These are phyloP conservation scores for Hypoxylon sp. DNA, from an alignment of 2,329 filamentous ascomycete species.

Conservation along the genomic window DNA sequence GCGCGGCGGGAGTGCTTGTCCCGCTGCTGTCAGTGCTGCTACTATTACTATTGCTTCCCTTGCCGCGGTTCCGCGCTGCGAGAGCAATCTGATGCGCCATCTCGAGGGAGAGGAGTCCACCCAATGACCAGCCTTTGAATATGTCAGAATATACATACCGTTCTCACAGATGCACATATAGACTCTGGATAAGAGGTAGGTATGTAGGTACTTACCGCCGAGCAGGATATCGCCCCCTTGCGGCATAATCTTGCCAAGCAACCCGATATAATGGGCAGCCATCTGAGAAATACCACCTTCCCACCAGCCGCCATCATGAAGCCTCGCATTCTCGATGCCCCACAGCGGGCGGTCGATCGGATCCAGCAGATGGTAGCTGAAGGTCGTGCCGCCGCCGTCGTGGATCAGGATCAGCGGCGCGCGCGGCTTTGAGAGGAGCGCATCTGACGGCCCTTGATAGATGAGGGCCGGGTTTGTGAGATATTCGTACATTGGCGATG, in stretches of 20 bases:
- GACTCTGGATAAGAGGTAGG: not conserved
- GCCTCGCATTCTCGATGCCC: slow-evolving; percentile 70
- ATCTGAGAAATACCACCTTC: slow-evolving; percentile 69
- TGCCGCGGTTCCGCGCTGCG: slow-evolving; percentile 47
- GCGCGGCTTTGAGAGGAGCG: slow-evolving; percentile 35
- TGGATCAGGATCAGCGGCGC: slow-evolving; percentile 71
- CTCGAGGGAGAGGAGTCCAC: slow-evolving; percentile 67
- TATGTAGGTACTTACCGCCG: slow-evolving; percentile 56
- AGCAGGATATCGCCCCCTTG: slow-evolving; percentile 62
- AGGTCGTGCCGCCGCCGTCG: slow-evolving; percentile 73
- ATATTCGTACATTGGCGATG: slow-evolving; percentile 31
- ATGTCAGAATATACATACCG: not conserved
- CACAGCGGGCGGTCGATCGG: slow-evolving; percentile 65
- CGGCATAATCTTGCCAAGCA: slow-evolving; percentile 60
- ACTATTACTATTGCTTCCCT: slow-evolving; percentile 24
- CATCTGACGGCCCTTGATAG: slow-evolving; percentile 46
- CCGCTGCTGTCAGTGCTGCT: slow-evolving; percentile 9
- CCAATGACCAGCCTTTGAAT: slow-evolving; percentile 66
- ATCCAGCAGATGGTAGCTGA: slow-evolving; percentile 69
- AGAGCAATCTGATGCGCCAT: slow-evolving; percentile 61
- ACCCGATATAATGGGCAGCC: slow-evolving; percentile 65
- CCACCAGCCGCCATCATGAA: slow-evolving; percentile 63
- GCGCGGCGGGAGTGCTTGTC: slow-evolving; percentile 12
- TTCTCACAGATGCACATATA: not conserved
- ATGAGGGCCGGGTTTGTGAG: slow-evolving; percentile 51